Percentiles rank a stretch among this genome's conserved stretches.
phyloP scores from a whole-genome alignment of 768 basidiomycete species.

The Hygrophorus russula region DNA sequence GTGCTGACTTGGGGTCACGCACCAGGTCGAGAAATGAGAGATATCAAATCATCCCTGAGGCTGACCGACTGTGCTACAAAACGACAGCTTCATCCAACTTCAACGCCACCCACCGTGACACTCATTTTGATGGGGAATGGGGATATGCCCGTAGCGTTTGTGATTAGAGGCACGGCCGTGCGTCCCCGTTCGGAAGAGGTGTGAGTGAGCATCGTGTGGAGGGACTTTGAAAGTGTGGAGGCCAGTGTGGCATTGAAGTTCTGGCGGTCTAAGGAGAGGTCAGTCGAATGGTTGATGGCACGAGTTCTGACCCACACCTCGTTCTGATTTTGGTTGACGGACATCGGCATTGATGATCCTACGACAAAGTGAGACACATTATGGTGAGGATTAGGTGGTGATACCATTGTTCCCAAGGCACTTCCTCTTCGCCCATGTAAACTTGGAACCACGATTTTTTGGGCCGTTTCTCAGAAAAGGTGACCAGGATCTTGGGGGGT shows the following conservation, averaged over 20 bases:
- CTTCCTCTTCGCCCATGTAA: conserved; percentile 66
- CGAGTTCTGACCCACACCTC: conserved; percentile 27
- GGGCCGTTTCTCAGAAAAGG: conserved; percentile 65
- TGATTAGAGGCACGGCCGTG: conserved; percentile 66
- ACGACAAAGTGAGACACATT: too few species aligned
- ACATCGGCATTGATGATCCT: conserved; percentile 79
- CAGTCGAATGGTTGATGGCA: background rate
- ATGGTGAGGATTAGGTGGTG: too few species aligned
- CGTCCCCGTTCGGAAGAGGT: conserved; percentile 74
- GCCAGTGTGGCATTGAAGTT: conserved; percentile 51
- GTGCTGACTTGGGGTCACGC: too few species aligned
- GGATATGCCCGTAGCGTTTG: conserved; percentile 64
- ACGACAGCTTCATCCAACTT: conserved; percentile 37
- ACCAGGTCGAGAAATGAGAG: too few species aligned
- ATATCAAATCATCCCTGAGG: too few species aligned
- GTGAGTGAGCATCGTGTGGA: conserved; percentile 63
- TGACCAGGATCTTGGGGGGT: conserved; percentile 47
- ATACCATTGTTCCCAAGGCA: conserved; percentile 83
- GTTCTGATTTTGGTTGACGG: conserved; percentile 55
- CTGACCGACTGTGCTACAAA: too few species aligned
- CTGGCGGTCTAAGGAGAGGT: conserved; percentile 23
- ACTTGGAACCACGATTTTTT: conserved; percentile 74
- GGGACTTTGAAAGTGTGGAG: conserved; percentile 49
- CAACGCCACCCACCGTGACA: conserved; percentile 58
- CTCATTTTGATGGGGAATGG: conserved; percentile 69